Evolutionary conservation across 2,329 filamentous ascomycete species (phyloP).

Genomic region (Pleomassaria siparia): DNA sequence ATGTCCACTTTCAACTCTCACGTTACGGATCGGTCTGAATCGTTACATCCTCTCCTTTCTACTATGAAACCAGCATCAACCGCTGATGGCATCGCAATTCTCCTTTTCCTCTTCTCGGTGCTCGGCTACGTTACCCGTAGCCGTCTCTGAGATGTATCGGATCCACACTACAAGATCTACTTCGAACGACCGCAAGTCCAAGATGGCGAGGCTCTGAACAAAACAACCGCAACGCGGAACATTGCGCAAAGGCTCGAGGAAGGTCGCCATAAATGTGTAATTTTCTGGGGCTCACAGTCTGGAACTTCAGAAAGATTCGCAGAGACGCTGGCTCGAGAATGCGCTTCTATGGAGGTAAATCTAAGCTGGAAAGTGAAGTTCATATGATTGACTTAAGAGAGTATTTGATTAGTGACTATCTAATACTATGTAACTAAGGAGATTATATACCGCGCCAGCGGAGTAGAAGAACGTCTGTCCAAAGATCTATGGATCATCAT

Average conservation of each 20-base stretch:
- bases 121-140: slow-evolving; percentile 48
- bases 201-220: slow-evolving; percentile 23
- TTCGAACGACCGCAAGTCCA: slow-evolving; percentile 53
- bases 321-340: slow-evolving; percentile 45
- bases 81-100: slow-evolving; percentile 42
- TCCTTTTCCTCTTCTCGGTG: slow-evolving; percentile 40
- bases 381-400: too few relatives aligned
- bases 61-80: slow-evolving; percentile 35
- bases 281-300: slow-evolving; percentile 55
- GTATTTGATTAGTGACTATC: too few relatives aligned
- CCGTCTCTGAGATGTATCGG: slow-evolving; percentile 50
- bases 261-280: slow-evolving; percentile 35
- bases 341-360: too few relatives aligned
- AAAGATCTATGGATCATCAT: too few relatives aligned
- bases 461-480: too few relatives aligned
- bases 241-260: slow-evolving; percentile 49
- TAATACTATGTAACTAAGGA: too few relatives aligned
- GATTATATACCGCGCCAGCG: too few relatives aligned
- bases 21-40: slow-evolving; percentile 10
- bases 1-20: slow-evolving; percentile 16
- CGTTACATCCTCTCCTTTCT: slow-evolving; percentile 17
- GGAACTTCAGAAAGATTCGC: slow-evolving; percentile 51
- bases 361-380: too few relatives aligned
- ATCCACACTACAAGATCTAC: slow-evolving; percentile 52
- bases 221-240: slow-evolving; percentile 44